phyloP scores from a whole-genome alignment of 2,329 filamentous ascomycete species.

The Ophiostoma pallidulum region DNA sequence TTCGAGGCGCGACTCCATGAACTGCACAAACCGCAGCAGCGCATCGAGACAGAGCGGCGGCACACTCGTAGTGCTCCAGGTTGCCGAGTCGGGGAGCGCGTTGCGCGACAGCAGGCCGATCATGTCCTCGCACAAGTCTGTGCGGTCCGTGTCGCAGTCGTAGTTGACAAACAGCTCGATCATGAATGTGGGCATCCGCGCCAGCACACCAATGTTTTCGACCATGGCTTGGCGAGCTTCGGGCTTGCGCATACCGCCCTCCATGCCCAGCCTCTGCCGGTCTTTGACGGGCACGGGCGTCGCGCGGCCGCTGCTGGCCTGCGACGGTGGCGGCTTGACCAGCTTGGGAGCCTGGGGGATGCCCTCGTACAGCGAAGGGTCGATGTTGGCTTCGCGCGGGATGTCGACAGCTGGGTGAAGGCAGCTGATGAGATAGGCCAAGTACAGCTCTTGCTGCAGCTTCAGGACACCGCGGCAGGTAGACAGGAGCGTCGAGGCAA shows the following conservation, averaged over 20 bases:
- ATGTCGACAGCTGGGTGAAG: conserved; percentile 92
- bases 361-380: conserved; percentile 83
- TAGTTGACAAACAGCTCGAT: conserved; percentile 96
- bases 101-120: conserved; percentile 87
- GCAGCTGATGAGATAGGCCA: conserved; percentile 90
- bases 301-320: conserved; percentile 67
- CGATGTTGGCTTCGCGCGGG: conserved; percentile 79
- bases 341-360: conserved; percentile 87
- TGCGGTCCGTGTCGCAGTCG: conserved; percentile 86
- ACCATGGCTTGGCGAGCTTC: conserved; percentile 98
- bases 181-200: conserved; percentile 90
- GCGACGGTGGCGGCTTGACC: conserved; percentile 66
- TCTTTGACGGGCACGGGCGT: conserved; percentile 91
- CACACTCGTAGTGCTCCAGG: conserved; percentile 98
- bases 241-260: conserved; percentile 83
- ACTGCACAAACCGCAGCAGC: conserved; percentile 81
- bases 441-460: conserved; percentile 89
- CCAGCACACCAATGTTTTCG: conserved; percentile 84
- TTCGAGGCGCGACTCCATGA: conserved; percentile 76
- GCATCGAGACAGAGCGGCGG: conserved; percentile 91
- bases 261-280: conserved; percentile 81
- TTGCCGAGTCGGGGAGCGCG: conserved; percentile 91
- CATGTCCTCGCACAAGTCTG: conserved; percentile 91
- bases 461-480: conserved; percentile 88
- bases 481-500: conserved; percentile 80